Percentiles rank a stretch among this genome's conserved stretches.
Conservation (phyloP, 441 rosid genomes). For the Erodium moschatum region DNA sequence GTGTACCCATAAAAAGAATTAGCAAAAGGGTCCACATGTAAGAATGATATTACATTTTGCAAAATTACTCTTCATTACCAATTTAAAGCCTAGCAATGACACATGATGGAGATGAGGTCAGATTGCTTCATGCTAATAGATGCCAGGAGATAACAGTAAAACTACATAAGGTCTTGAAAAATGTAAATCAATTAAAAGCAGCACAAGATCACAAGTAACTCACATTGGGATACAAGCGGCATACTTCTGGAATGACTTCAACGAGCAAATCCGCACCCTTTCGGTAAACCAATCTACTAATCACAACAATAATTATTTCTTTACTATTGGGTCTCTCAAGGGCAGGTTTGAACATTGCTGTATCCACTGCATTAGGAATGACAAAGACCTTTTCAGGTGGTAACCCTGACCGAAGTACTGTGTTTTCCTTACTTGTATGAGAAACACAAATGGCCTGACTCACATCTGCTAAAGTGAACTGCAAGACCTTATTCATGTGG, state of each 20-base stretch:
- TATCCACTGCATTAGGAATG: slow-evolving; percentile 94
- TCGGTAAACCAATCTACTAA: slow-evolving; percentile 90
- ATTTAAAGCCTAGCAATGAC: not conserved
- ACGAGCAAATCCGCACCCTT: slow-evolving; percentile 96
- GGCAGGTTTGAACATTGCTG: slow-evolving; percentile 91
- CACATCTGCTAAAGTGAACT: slow-evolving; percentile 87
- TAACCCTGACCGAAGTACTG: slow-evolving; percentile 77
- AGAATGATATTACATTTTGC: not conserved
- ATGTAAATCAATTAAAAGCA: slow-evolving; percentile 10
- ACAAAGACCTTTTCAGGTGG: slow-evolving; percentile 78
- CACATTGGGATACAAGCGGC: slow-evolving; percentile 65
- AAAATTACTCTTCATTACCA: not conserved
- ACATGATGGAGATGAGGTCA: not conserved
- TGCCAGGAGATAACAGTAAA: slow-evolving; percentile 8
- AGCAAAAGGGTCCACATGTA: not conserved
- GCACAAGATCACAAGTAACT: slow-evolving; percentile 24
- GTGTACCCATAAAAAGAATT: not conserved
- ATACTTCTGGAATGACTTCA: slow-evolving; percentile 91
- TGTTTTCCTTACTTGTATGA: slow-evolving; percentile 92
- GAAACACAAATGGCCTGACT: slow-evolving; percentile 94
- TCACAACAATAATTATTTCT: slow-evolving; percentile 74
- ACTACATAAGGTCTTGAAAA: not conserved
- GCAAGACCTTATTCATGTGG: slow-evolving; percentile 93
- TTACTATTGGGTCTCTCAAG: slow-evolving; percentile 38
- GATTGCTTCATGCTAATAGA: slow-evolving; percentile 3